Evolutionary conservation across 169 alveolate species (phyloP), one percentile per base, ranked within the genome.

Genomic region (Babesia ovata): DNA sequence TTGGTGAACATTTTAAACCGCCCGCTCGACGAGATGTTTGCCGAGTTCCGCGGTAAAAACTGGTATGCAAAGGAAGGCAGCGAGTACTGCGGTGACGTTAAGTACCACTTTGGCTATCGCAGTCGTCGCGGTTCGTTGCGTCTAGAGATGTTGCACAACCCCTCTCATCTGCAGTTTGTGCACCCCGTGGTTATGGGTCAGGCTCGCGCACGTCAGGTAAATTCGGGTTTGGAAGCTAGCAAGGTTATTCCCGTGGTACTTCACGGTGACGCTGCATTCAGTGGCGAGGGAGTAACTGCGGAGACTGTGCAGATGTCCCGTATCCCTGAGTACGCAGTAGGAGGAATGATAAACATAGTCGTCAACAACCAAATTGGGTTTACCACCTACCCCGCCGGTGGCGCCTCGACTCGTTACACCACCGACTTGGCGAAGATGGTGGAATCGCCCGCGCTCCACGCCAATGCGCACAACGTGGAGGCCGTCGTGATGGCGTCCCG

Each of bases 191-290:
- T 93, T 21, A 79, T 87, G 63, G 99, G 99, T 24, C 87, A 90
- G 84, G 94, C 95, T 17, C 87, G 98, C 63, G 98, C 98, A 39
- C 92, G 91, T 56, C 95, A 93, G 87, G 52, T 36, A 0, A 45
- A 45, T 2, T 6, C 39, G 26, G 63, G 63, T 17, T 58, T 63
- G 60, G 84, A 79, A 14, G 46, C 65, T 45, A 36, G 75, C 50
- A 87, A 90, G 53, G 95, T 94, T 46, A 77, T 94, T 36, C 97
- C 97, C 17, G 86, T 96, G 9, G 76, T 93, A 0, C 84, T 96
- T 16, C 99, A 96, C 85, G 99, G 99, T 39, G 98, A 96, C 78
- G 98, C 99, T 7, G 95, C 98, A 17, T 77, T 96, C 48, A 92
- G 98, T 33, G 99, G 99, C 11, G 95, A 96, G 84, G 99, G 99